Base-by-base conservation (phyloP, 1,139 yeast genomes). In the Yamadazyma epiphylla region DNA sequence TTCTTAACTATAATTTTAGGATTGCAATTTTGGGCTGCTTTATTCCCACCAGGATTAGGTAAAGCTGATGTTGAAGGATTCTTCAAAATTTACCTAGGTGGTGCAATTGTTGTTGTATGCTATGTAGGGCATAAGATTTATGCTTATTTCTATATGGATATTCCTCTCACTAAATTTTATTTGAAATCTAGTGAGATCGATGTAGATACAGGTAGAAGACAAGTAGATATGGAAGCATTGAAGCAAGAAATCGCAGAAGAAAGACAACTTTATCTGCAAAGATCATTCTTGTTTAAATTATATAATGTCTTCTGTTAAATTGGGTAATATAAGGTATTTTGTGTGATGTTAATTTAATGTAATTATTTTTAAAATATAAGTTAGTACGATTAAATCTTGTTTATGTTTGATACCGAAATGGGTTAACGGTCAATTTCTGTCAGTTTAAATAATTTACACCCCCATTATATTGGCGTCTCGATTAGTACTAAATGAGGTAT, bases 151-250 rank as follows among this genome's bases (percentile, higher is more conserved):
- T 48, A 31, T 25, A 38, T 45, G 45, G 45, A 44, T 5, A 41
- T 52, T 10, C 61, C 62, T n/a, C 33, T 58, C 4, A 38, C 43
- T 13, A 53, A 56, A 28, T 38, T 64, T 11, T 63, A 58, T 42
- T 47, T 64, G 28, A 45, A 49, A 5, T 55, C 58, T 15, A 50
- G 51, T 15, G 65, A 61, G 35, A 64, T 66, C 33, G 70, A 67
- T 43, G 50, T 66, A 16, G 65, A 64, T 35, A 52, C 66, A 8
- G 73, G 73, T 20, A 56, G 73, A 49, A 54, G 67, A 43, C 65
- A 63, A 33, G 50, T 55, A 30, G 67, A 66, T 44, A 53, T 64
- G 43, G 67, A 62, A 32, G 49, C 52, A 5, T 50, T 60, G 33
- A 60, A 56, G 38, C 61, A 60, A 39, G 66, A 60, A 39, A 46